Evolutionary conservation across 2,329 filamentous ascomycete species (phyloP).

Genomic region (Calonectria naviculata): DNA sequence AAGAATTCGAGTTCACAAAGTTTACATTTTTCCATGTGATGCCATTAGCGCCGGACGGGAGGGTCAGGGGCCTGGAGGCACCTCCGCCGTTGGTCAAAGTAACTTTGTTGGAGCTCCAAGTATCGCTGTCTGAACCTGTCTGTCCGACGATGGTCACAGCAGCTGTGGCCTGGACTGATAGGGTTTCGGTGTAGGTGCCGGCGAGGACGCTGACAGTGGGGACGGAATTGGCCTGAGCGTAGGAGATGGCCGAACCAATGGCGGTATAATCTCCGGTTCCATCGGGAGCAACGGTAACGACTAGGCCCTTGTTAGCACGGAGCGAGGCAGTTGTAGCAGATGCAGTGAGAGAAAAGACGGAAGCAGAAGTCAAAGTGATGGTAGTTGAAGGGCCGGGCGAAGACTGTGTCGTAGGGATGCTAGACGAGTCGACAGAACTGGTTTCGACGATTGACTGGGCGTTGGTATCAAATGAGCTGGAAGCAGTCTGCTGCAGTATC

Average conservation of each 20-base stretch:
- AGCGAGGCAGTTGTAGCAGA: conserved; percentile 18
- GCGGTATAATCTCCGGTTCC: conserved; percentile 56
- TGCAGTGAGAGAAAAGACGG: background rate
- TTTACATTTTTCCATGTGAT: conserved; percentile 33
- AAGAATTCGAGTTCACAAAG: conserved; percentile 27
- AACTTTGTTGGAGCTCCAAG: conserved; percentile 17
- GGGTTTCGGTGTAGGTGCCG: conserved; percentile 56
- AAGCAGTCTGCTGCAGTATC: background rate
- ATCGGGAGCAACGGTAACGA: conserved; percentile 56
- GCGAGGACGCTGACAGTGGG: conserved; percentile 56
- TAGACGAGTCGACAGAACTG: background rate
- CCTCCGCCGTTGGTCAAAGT: conserved; percentile 27
- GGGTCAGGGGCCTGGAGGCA: conserved; percentile 12
- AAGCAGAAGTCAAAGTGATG: background rate
- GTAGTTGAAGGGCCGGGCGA: background rate
- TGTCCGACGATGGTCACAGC: conserved; percentile 55
- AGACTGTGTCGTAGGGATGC: background rate
- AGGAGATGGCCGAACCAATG: conserved; percentile 55
- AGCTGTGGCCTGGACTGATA: conserved; percentile 52
- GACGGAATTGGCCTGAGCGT: conserved; percentile 50
- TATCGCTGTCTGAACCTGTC: conserved; percentile 25
- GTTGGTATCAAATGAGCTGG: background rate
- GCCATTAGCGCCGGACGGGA: conserved; percentile 11
- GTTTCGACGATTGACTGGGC: background rate
- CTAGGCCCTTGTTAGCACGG: conserved; percentile 33